A percentile compares a stretch with the other conserved stretches of the same genome.
Conservation (phyloP, 345 rosid species). For the Geranium brycei region DNA sequence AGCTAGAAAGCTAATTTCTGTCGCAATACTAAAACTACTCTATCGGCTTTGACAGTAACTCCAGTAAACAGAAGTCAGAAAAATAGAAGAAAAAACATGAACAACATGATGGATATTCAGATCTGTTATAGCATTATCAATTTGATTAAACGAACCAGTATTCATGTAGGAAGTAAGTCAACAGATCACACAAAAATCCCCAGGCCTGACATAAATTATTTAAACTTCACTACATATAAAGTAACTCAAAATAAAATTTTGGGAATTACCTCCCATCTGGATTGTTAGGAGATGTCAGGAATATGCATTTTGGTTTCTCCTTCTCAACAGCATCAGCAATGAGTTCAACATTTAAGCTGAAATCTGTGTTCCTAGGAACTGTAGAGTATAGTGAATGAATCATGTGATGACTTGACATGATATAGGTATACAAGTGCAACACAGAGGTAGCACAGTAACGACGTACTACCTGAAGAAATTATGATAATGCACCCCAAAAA, state of each 20-base stretch:
- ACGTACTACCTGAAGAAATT: not conserved
- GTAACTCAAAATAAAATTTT: not conserved
- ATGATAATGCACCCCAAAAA: no score
- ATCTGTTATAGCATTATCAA: not conserved
- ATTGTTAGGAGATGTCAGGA: constrained; percentile 89
- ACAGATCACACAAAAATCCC: not conserved
- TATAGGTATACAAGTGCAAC: constrained; percentile 2
- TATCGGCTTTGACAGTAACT: not conserved
- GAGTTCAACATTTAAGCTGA: constrained; percentile 69
- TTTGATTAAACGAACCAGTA: not conserved
- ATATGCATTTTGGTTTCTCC: constrained; percentile 89
- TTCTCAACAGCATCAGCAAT: constrained; percentile 47
- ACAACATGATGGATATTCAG: not conserved
- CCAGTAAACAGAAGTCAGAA: not conserved
- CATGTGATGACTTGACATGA: not conserved
- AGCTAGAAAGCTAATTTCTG: not conserved
- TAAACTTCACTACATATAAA: not conserved
- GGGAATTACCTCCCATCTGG: constrained; percentile 81
- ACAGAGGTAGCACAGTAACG: not conserved
- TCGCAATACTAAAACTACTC: not conserved
- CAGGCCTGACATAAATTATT: not conserved
- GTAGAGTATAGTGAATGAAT: constrained; percentile 6
- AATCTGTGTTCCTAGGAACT: constrained; percentile 79
- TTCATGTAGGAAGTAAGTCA: not conserved
- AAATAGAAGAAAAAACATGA: not conserved